Conservation (phyloP, 192 early-diverging fungal genomes). For the Coemansia sp. region DNA sequence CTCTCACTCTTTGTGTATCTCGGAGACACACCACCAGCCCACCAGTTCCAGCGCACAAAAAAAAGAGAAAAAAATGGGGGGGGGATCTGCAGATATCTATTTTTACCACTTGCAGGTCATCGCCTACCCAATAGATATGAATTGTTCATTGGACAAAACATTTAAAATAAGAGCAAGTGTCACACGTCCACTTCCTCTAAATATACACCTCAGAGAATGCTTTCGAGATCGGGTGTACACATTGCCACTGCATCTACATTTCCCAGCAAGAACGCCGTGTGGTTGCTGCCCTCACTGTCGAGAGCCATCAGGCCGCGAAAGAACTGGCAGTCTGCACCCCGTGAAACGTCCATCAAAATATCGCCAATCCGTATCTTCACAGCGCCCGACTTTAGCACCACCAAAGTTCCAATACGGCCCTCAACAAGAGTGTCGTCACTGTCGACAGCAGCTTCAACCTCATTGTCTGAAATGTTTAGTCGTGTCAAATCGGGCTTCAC, state of each 20-base stretch:
- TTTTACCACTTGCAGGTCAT: too few species aligned
- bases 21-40: too few species aligned
- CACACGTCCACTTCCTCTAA: too few species aligned
- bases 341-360: conserved; percentile 40
- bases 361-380: conserved; percentile 37
- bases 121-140: too few species aligned
- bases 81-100: neutral
- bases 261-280: conserved; percentile 32
- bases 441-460: too few species aligned
- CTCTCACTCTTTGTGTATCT: neutral
- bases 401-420: conserved; percentile 42
- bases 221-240: conserved; percentile 48
- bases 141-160: too few species aligned
- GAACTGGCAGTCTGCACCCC: conserved; percentile 42
- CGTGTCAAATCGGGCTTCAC: conserved; percentile 22
- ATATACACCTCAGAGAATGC: conserved; percentile 9
- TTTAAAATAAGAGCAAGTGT: neutral
- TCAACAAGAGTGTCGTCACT: conserved; percentile 12
- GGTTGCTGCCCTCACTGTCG: conserved; percentile 9
- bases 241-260: conserved; percentile 34
- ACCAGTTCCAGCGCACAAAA: too few species aligned
- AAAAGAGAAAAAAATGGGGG: conserved; percentile 5
- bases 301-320: conserved; percentile 36
- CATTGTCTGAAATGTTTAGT: conserved; percentile 4
- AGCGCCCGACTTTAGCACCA: conserved; percentile 38